Percentiles rank a stretch among this genome's conserved stretches.
These are phyloP conservation scores for Lupinus albus DNA, from an alignment of 306 rosid species.

Conservation along the genomic window DNA sequence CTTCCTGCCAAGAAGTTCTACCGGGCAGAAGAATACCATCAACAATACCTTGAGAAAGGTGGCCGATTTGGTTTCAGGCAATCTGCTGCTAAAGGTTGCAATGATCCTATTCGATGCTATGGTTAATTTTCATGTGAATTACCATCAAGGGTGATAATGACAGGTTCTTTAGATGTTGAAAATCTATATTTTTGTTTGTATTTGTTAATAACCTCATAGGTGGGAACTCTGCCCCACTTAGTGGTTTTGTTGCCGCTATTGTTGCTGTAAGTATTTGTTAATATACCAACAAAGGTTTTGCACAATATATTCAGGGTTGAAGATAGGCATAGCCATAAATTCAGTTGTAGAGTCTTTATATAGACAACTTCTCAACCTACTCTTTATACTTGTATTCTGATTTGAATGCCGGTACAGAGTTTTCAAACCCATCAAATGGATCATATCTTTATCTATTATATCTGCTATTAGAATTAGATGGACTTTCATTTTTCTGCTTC, in stretches of 20 bases:
- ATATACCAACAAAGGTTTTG: constrained; percentile 36
- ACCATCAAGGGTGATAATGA: constrained; percentile 9
- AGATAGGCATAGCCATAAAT: constrained; percentile 32
- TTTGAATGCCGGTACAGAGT: too few species aligned
- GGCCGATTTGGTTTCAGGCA: constrained; percentile 87
- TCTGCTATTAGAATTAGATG: too few species aligned
- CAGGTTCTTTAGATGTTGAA: constrained; percentile 30
- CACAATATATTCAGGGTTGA: constrained; percentile 27
- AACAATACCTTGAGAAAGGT: constrained; percentile 93
- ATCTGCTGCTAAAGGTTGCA: constrained; percentile 81
- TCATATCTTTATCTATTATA: too few species aligned
- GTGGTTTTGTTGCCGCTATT: too few species aligned
- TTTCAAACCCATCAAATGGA: too few species aligned
- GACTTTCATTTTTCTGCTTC: too few species aligned
- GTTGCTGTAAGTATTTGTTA: constrained; percentile 37
- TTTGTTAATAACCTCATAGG: constrained; percentile 37
- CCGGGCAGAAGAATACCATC: constrained; percentile 93
- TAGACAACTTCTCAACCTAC: too few species aligned
- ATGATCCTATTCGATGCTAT: constrained; percentile 92
- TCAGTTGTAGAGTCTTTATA: background rate
- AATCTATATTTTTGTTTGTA: constrained; percentile 28
- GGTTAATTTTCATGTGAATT: constrained; percentile 48
- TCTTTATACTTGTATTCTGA: too few species aligned
- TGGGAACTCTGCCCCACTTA: too few species aligned
- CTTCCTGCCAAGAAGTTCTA: constrained; percentile 93